Evolutionary conservation across 495 filamentous ascomycete species (phyloP).

Genomic region (Pseudoneurospora amorphoporcata): DNA sequence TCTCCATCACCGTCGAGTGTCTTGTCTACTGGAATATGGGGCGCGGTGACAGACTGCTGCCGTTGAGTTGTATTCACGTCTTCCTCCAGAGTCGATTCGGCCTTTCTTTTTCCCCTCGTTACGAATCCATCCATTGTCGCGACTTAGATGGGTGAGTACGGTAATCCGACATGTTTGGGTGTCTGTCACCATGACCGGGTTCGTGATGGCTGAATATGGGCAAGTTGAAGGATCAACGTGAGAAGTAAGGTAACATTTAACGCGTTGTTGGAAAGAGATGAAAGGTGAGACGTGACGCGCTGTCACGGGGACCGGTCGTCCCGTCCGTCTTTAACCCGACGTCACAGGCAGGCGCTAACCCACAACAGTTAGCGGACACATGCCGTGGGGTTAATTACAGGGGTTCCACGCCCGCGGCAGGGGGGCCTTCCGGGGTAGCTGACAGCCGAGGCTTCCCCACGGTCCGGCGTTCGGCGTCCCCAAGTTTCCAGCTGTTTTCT

Average conservation of each 20-base stretch:
- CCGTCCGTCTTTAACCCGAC: neutral
- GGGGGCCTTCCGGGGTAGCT: neutral
- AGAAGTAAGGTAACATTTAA: neutral
- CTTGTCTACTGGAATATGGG: neutral
- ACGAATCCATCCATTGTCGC: slow-evolving; percentile 36
- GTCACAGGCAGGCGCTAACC: neutral
- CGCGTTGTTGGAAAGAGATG: slow-evolving; percentile 1
- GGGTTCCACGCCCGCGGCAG: neutral
- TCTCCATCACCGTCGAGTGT: slow-evolving; percentile 37
- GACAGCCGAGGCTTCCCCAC: slow-evolving; percentile 2
- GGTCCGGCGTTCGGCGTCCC: neutral
- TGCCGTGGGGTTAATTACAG: neutral
- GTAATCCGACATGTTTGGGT: neutral
- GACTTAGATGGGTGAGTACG: neutral
- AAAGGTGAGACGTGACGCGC: neutral
- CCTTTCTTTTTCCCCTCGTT: slow-evolving; percentile 33
- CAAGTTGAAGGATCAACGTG: neutral
- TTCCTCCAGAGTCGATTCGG: slow-evolving; percentile 1
- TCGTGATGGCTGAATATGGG: neutral
- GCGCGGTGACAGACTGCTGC: neutral
- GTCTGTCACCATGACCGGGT: neutral
- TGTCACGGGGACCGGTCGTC: slow-evolving; percentile 6
- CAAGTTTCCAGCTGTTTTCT: neutral
- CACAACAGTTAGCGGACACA: neutral
- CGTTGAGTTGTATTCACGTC: neutral